Evolutionary conservation across 768 basidiomycete species (phyloP), one percentile per base, ranked within the genome.

Genomic region (Kockovaella imperatae): DNA sequence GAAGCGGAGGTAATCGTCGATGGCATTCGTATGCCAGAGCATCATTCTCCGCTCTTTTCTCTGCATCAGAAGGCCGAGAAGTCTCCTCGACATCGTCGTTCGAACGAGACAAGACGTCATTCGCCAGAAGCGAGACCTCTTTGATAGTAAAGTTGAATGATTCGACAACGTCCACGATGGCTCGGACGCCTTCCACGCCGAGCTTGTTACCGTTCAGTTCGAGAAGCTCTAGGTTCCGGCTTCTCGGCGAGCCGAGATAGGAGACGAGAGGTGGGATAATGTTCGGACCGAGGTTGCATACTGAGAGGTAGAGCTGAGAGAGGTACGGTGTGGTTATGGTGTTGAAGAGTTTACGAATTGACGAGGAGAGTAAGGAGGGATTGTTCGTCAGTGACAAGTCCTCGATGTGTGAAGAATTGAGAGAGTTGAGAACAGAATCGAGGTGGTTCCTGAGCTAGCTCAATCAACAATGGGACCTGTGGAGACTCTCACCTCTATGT

Each of bases 161-260:
- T 18, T 66, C 64, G 24, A 62, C 32, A 2, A 54, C 35, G 39
- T 66, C 52, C 17, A 66, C 35, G 20, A 66, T 59, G 17, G 38
- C 21, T 13, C 23, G 35, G 4, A 62, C 52, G 10, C 51, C 56
- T 10, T 34, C 46, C 3, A 23, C 42, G 1, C 64, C 64, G 14
- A 66, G 42, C 6, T 35, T 26, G 40, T 66, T 66, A 1, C 64
- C 64, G 42, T 66, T 62, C 32, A 66, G 44, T 21, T 62, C 60
- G 17, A 66, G 40, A 20, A 34, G 38, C 30, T 56, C 58, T 6
- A 66, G 41, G 44, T 54, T 45, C 14, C 61, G 49, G 11, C 45
- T 48, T 17, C 59, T 53, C 15, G 35, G 23, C 1, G 56, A 58
- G 7, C 36, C 18, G 15, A 66, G 47, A 34, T 38, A 60, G 10